phyloP scores from a whole-genome alignment of 2,329 filamentous ascomycete species.

The Bimuria novae-zelandiae region DNA sequence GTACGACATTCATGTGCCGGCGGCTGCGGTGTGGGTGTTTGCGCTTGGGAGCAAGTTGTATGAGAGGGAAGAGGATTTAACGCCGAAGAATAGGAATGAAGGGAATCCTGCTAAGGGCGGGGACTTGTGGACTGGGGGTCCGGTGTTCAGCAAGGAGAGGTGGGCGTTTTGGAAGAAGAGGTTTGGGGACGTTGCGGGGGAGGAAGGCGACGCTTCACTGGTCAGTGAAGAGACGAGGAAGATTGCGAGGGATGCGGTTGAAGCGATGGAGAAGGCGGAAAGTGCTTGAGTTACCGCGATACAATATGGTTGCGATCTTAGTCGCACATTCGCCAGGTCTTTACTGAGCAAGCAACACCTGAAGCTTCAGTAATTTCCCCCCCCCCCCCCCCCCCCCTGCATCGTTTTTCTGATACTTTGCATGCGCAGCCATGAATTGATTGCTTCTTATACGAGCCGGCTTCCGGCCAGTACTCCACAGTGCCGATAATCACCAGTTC shows the following conservation, averaged over 20 bases:
- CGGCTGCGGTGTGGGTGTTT: conserved; percentile 37
- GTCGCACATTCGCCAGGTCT: no score
- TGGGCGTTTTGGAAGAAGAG: conserved; percentile 41
- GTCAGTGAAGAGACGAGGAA: conserved; percentile 28
- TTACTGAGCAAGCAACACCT: background rate
- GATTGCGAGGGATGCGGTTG: conserved; percentile 29
- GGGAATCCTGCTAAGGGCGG: conserved; percentile 38
- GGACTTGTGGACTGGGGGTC: conserved; percentile 34
- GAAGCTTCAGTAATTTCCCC: background rate
- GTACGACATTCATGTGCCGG: conserved; percentile 34
- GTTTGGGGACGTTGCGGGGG: conserved; percentile 28
- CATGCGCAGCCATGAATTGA: no score
- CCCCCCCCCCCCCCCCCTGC: no score
- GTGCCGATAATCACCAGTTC: no score
- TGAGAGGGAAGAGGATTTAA: conserved; percentile 32
- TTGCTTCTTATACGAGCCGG: no score
- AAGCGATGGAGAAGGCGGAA: conserved; percentile 37
- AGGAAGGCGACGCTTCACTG: no score
- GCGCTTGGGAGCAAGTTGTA: conserved; percentile 27
- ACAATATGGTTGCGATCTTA: no score
- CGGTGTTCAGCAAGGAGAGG: conserved; percentile 36
- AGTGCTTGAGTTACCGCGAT: background rate
- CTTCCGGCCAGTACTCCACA: no score
- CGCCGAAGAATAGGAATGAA: conserved; percentile 28
- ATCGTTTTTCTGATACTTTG: no score